Base-by-base conservation (phyloP, 495 filamentous ascomycete species). In the Stereocaulon alpinum region DNA sequence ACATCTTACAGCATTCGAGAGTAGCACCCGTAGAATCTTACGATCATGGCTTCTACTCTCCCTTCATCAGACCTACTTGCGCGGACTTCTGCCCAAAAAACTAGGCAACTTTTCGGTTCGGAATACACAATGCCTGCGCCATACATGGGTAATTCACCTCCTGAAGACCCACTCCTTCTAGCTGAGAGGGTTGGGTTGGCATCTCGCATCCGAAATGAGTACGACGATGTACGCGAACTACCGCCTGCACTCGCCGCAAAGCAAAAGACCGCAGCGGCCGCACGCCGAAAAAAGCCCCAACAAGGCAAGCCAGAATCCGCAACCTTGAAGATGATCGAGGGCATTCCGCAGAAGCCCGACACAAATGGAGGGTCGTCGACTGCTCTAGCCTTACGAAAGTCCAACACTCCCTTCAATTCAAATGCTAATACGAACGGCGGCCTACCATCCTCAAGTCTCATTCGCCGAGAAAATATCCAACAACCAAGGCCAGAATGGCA, bases 401-500 rank as follows among this genome's bases (percentile, higher is more conserved):
- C 62, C 10, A 37, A 40, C 2, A 27, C 53, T 40, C 66, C 68
- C 10, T 61, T 70, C 9, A 70, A 68, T 52, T 53, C 70, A 4
- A 77, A 76, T 63, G 71, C 72, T 12, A 74, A 74, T 60, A 71
- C 76, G 14, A 75, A 71, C 0, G 69, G 74, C 29, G 70, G 77
- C 50, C 73, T 75, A 30, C 74, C 79, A 27, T 77, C 77, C 1
- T 78, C 72, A 70, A 86, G 81, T 64, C 73, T 91, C 61, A 78
- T 86, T 50, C 77, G 84, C 56, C 79, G 82, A 56, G 81, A 87
- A 41, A 85, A 82, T 37, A 77, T 86, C 18, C 77, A 84, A 64
- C 90, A 92, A 67, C 73, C 85, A 60, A 85, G 82, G 64, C 94
- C 94, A 12, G 83, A 93, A 44, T 99, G 94, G 94, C 92, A 97